These are phyloP conservation scores for Phyllosticta ampelicida DNA, from an alignment of 2,329 filamentous ascomycete species.

Conservation along the genomic window DNA sequence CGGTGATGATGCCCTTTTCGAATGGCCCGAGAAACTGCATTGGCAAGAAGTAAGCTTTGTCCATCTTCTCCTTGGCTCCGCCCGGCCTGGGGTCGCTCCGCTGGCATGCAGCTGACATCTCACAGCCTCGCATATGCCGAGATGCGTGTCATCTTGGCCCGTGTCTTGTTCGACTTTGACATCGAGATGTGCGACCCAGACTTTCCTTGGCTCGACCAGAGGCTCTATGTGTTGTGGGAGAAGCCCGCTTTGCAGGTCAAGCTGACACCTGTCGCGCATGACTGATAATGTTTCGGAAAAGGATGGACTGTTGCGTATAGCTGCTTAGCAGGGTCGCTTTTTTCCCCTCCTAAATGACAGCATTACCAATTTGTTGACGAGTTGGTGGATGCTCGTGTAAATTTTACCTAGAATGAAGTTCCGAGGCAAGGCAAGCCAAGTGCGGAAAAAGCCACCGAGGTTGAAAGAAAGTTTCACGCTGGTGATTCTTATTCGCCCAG, in stretches of 20 bases:
- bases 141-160: conserved; percentile 29
- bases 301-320: too few species aligned
- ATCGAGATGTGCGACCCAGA: conserved; percentile 20
- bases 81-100: background rate
- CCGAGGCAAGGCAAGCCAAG: too few species aligned
- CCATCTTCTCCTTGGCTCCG: background rate
- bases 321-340: too few species aligned
- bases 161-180: conserved; percentile 32
- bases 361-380: too few species aligned
- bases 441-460: too few species aligned
- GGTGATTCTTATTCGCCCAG: background rate
- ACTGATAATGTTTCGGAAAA: background rate
- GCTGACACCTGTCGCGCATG: conserved; percentile 11
- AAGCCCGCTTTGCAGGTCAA: conserved; percentile 21
- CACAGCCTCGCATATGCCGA: conserved; percentile 25
- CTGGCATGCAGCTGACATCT: conserved; percentile 10
- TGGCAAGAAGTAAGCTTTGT: conserved; percentile 25
- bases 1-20: conserved; percentile 22
- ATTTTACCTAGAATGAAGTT: too few species aligned
- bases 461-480: too few species aligned
- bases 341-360: too few species aligned
- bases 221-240: conserved; percentile 23
- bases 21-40: conserved; percentile 27
- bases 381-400: too few species aligned
- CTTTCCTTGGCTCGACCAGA: conserved; percentile 30